Evolutionary conservation across 2,329 filamentous ascomycete species (phyloP).

Genomic region (Cryphonectria radicalis): DNA sequence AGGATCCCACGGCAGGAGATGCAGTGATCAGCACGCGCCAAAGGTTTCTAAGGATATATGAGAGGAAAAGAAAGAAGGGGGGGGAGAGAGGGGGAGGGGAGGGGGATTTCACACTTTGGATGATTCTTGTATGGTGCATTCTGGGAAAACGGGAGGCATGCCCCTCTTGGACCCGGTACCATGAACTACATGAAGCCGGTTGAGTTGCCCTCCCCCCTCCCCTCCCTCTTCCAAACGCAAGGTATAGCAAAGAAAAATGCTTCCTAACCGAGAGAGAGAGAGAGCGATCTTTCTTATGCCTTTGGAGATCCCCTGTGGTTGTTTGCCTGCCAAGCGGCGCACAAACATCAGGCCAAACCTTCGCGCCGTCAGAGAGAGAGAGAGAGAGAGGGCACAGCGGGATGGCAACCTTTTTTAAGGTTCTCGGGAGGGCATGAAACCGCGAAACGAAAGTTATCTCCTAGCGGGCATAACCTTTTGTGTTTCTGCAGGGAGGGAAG

Average conservation of each 20-base stretch:
- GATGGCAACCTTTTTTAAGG: background rate
- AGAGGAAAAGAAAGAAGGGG: no score
- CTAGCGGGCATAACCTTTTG: background rate
- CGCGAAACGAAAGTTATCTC: conserved; percentile 4
- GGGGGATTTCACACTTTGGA: no score
- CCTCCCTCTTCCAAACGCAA: no score
- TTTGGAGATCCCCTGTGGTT: background rate
- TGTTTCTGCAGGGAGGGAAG: background rate
- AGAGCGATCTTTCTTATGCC: background rate
- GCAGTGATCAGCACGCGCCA: no score
- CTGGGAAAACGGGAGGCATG: background rate
- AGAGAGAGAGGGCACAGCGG: background rate
- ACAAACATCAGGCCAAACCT: conserved; percentile 25
- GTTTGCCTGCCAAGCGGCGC: conserved; percentile 15
- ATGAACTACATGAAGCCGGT: background rate
- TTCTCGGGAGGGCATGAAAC: background rate
- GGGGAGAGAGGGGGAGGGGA: no score
- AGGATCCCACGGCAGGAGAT: no score
- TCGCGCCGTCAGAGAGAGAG: conserved; percentile 20
- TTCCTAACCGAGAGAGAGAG: no score
- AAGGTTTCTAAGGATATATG: no score
- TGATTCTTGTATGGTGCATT: background rate
- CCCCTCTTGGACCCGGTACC: background rate
- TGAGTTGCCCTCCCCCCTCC: background rate
- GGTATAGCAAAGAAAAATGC: background rate